These are phyloP conservation scores for Stevia rebaudiana DNA, from an alignment of 140 eudicot species.

Conservation along the genomic window DNA sequence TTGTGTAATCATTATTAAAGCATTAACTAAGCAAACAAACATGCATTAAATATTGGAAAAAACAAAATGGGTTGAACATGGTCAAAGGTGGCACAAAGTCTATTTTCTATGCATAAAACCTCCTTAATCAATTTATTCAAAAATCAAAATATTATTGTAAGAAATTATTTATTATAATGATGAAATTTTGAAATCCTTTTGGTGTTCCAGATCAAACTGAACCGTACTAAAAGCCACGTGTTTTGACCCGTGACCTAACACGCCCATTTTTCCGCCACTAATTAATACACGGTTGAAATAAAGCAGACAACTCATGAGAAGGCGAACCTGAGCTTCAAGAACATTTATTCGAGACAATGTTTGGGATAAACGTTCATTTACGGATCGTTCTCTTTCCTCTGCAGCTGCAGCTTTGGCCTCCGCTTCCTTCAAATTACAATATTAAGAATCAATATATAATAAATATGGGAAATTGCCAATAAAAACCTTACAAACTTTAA, in stretches of 20 bases:
- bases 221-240: neutral
- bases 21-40: neutral
- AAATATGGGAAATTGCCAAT: neutral
- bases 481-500: neutral
- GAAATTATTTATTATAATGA: neutral
- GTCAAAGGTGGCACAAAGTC: neutral
- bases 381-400: conserved; percentile 86
- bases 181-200: neutral
- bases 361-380: conserved; percentile 78
- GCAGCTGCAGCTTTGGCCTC: conserved; percentile 92
- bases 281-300: neutral
- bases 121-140: neutral
- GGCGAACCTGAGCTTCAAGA: conserved; percentile 94
- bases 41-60: neutral
- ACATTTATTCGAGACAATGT: conserved; percentile 85
- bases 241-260: conserved; percentile 1
- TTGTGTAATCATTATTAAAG: neutral
- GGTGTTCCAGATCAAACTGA: neutral
- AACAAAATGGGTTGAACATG: neutral
- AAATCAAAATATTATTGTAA: neutral
- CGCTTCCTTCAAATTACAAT: conserved; percentile 55
- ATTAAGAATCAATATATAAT: conserved; percentile 2
- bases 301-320: conserved; percentile 3
- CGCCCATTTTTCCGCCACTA: conserved; percentile 6
- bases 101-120: neutral